These are phyloP conservation scores for Stephania japonica DNA, from an alignment of 164 flowering plant species.

Conservation along the genomic window DNA sequence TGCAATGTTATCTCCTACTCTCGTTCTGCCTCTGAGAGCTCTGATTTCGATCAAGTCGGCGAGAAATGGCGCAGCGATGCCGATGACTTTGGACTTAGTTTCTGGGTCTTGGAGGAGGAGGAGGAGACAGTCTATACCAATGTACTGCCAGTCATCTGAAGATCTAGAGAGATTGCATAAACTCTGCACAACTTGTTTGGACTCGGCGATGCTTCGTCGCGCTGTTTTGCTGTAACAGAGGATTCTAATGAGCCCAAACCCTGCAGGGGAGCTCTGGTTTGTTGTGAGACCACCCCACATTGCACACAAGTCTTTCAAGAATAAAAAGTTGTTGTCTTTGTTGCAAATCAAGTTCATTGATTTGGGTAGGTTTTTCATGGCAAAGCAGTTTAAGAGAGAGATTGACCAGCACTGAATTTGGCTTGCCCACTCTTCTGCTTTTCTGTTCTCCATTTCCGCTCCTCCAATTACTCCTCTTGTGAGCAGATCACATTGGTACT, in stretches of 20 bases:
- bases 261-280: slow-evolving; percentile 56
- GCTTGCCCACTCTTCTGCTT: slow-evolving; percentile 90
- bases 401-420: slow-evolving; percentile 85
- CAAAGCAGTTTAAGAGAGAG: slow-evolving; percentile 69
- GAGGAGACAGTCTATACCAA: slow-evolving; percentile 73
- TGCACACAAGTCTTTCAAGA: slow-evolving; percentile 40
- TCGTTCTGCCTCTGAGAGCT: slow-evolving; percentile 37
- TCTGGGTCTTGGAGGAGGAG: slow-evolving; percentile 53
- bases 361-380: slow-evolving; percentile 35
- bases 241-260: slow-evolving; percentile 59
- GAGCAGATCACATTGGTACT: slow-evolving; percentile 61
- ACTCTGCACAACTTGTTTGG: slow-evolving; percentile 27
- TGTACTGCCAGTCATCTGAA: slow-evolving; percentile 89
- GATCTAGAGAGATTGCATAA: slow-evolving; percentile 71
- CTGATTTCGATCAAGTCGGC: slow-evolving; percentile 52
- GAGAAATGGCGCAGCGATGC: slow-evolving; percentile 32
- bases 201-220: slow-evolving; percentile 40
- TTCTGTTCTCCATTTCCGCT: slow-evolving; percentile 53
- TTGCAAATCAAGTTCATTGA: slow-evolving; percentile 42
- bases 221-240: slow-evolving; percentile 60
- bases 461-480: slow-evolving; percentile 63
- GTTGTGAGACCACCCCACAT: slow-evolving; percentile 84
- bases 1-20: slow-evolving; percentile 49
- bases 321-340: slow-evolving; percentile 14
- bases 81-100: slow-evolving; percentile 50